Conservation (phyloP, 169 alveolate genomes). For the Theileria parva region DNA sequence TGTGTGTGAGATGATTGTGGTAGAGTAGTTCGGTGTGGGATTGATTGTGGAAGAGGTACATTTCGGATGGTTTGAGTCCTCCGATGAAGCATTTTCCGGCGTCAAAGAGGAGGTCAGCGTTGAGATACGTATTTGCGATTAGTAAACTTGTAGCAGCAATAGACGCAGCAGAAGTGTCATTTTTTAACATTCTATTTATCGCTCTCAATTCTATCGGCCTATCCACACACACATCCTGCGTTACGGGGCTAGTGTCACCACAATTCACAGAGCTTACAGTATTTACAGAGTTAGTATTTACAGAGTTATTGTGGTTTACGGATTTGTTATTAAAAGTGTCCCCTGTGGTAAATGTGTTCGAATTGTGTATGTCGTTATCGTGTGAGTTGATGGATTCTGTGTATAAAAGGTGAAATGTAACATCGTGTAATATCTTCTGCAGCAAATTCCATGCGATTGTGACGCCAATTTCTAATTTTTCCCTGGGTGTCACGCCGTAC, state of each 20-base stretch:
- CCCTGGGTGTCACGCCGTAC: slow-evolving; percentile 79
- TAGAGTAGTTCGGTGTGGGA: slow-evolving; percentile 45
- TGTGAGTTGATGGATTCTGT: neutral
- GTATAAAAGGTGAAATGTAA: slow-evolving; percentile 53
- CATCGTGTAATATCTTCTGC: slow-evolving; percentile 78
- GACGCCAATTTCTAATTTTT: slow-evolving; percentile 76
- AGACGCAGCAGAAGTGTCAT: slow-evolving; percentile 60
- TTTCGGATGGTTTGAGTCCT: slow-evolving; percentile 54
- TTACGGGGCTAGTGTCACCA: neutral
- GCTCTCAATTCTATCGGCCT: neutral
- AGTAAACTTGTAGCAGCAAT: slow-evolving; percentile 64
- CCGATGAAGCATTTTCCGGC: slow-evolving; percentile 38
- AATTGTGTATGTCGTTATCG: too few relatives aligned
- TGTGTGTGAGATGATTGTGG: neutral
- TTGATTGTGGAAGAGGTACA: slow-evolving; percentile 16
- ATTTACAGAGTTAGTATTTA: neutral
- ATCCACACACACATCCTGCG: neutral
- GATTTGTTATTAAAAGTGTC: too few relatives aligned
- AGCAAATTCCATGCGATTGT: slow-evolving; percentile 78
- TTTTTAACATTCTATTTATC: neutral
- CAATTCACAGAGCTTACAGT: neutral
- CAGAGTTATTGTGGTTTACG: neutral
- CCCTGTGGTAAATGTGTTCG: too few relatives aligned
- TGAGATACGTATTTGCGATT: slow-evolving; percentile 4
- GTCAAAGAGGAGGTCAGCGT: neutral